Evolutionary conservation across 2,329 filamentous ascomycete genomes (phyloP), one percentile per base, ranked within the genome.

Genomic region (Dactylella cylindrospora): DNA sequence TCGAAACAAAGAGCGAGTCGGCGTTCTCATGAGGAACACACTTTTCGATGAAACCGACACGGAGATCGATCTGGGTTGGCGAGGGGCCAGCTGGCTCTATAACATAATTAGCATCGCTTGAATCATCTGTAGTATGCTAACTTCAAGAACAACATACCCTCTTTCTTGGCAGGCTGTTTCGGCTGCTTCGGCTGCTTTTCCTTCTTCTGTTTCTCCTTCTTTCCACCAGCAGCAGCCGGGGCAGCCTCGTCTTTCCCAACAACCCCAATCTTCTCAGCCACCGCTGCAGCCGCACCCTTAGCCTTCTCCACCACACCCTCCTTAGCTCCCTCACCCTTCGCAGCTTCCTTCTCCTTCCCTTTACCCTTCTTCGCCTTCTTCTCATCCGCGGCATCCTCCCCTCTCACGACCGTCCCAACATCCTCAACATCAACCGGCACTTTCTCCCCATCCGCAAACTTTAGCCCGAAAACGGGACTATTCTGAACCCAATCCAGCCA

Each of bases 11-110:
- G 46, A 98, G 82, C 9, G 88, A 94, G 77, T 98, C 93, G 67
- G 93, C 93, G 70, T 98, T 94, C 49, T 93, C 93, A 78, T 98
- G 93, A 74, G 90, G 86, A 75, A 93, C 81, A 45, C 90, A 90
- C 76, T 96, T 95, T 71, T 98, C 84, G 69, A 98, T 96, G 78
- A 97, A 93, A 64, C 93, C 93, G 64, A 98, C 91, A 66, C 93
- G 85, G 45, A 98, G 84, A 73, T 98, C 93, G 72, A 98, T 96
- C 64, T 95, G 81, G 59, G 81, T 79, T 2, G 93, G 93, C 1
- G 88, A 88, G 3, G 89, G 83, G 1, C 88, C 86, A 9, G 57
- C 38, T 2, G 89, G 85, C 44, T 89, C 80, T 43, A 82, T n/a
- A n/a, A n/a, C 2, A 19, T 20, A 22, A 39, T n/a, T 26, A n/a